Evolutionary conservation across 2,329 filamentous ascomycete genomes (phyloP), one percentile per base, ranked within the genome.

Genomic region (Cryoendolithus antarcticus): DNA sequence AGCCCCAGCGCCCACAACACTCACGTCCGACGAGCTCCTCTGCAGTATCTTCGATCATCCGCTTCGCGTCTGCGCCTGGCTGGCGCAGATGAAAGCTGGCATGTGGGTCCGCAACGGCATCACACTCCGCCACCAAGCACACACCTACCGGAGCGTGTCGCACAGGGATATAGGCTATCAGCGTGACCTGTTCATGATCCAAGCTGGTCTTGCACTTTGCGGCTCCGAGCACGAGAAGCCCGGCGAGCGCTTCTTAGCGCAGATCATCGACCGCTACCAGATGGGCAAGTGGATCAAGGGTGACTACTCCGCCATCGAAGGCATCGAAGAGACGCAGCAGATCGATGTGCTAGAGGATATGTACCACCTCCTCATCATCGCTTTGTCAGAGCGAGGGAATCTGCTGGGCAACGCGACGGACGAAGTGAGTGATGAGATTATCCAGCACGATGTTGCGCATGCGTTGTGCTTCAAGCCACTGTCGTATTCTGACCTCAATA

Each of bases 91-190:
- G 77, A 94, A 93, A 60, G 86, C 89, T 11, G 85, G 86, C 37
- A 93, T 96, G 79, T 98, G 93, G 91, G 89, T 98, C 46, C 79
- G 91, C 40, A 98, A 98, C 56, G 91, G 91, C 2, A 86, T 98
- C 55, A 96, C 89, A 52, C 72, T 98, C 37, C 78, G 89, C 30
- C 91, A 98, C 58, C 91, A 98, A 61, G 91, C 93, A 58, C 82
- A 82, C 38, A 91, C 88, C 11, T 98, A 98, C 58, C 80, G 86
- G 10, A 88, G 86, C 31, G 86, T 95, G 9, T 77, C 78, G 8
- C 85, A 93, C 53, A 74, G 91, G 48, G 91, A 98, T 59, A 83
- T 95, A 12, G 86, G 86, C 2, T 89, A 95, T 54, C 89, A 95
- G 52, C 77, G 91, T 42, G 93, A 98, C 56, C 83, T 98, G 33